Conservation (phyloP, 1,139 yeast species). For the Sugiyamaella neomexicana region DNA sequence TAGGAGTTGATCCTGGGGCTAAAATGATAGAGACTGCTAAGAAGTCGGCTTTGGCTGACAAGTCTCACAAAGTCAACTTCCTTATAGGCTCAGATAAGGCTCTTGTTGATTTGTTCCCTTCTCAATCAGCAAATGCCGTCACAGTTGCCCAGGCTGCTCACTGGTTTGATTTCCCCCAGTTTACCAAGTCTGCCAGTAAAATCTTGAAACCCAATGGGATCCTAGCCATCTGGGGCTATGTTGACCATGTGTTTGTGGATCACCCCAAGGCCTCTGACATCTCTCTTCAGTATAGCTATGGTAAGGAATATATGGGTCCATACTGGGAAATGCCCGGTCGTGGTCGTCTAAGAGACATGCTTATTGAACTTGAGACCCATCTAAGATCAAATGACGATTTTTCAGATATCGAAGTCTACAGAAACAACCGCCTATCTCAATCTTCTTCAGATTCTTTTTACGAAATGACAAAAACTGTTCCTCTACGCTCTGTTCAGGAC, state of each 20-base stretch:
- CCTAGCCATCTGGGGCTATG: slow-evolving; percentile 77
- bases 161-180: slow-evolving; percentile 64
- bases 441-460: slow-evolving; percentile 40
- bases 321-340: slow-evolving; percentile 80
- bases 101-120: slow-evolving; percentile 26
- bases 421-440: slow-evolving; percentile 34
- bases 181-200: slow-evolving; percentile 52
- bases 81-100: slow-evolving; percentile 42
- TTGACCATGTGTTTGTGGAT: slow-evolving; percentile 56
- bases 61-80: slow-evolving; percentile 32
- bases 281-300: slow-evolving; percentile 46
- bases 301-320: slow-evolving; percentile 57
- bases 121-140: slow-evolving; percentile 51
- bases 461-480: slow-evolving; percentile 46
- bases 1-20: slow-evolving; percentile 67
- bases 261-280: slow-evolving; percentile 47
- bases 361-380: slow-evolving; percentile 50
- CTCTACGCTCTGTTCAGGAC: slow-evolving; percentile 47
- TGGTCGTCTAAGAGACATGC: slow-evolving; percentile 48
- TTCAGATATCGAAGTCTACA: slow-evolving; percentile 41
- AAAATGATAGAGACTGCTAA: slow-evolving; percentile 61
- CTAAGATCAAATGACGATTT: slow-evolving; percentile 36
- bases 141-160: slow-evolving; percentile 78
- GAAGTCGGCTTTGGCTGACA: slow-evolving; percentile 21
- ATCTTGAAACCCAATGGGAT: slow-evolving; percentile 62